Evolutionary conservation across 345 rosid species (phyloP).

Genomic region (Populus euphratica): DNA sequence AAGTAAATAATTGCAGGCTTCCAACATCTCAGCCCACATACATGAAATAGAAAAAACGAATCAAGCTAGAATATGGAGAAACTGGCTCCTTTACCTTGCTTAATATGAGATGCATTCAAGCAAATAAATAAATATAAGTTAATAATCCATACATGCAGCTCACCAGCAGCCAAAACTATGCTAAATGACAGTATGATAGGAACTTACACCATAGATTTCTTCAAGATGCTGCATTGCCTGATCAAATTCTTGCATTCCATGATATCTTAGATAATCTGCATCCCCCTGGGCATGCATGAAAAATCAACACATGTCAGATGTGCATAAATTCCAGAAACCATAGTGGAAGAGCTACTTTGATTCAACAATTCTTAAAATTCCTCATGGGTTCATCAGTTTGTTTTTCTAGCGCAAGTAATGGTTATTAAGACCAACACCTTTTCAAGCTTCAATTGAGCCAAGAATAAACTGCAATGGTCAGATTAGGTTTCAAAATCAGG

Average conservation of each 20-base stretch:
- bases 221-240: constrained; percentile 87
- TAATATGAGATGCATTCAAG: too few relatives aligned
- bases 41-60: not conserved
- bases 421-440: not conserved
- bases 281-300: constrained; percentile 49
- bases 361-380: not conserved
- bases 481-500: constrained; percentile 1
- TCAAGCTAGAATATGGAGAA: not conserved
- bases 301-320: constrained; percentile 5
- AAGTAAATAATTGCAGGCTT: not conserved
- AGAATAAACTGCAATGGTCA: not conserved
- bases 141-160: not conserved
- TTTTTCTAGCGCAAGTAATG: not conserved
- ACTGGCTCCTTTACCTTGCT: not conserved
- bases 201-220: constrained; percentile 69
- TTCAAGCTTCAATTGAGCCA: not conserved
- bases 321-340: not conserved
- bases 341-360: not conserved
- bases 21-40: not conserved
- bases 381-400: not conserved
- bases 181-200: not conserved
- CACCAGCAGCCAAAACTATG: not conserved
- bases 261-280: constrained; percentile 71
- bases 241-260: constrained; percentile 89
- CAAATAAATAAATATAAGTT: not conserved